A percentile compares a stretch with the other conserved stretches of the same genome.
These are phyloP conservation scores for Acanthamoeba sp. DNA, from an alignment of 208 protist species.

Conservation along the genomic window DNA sequence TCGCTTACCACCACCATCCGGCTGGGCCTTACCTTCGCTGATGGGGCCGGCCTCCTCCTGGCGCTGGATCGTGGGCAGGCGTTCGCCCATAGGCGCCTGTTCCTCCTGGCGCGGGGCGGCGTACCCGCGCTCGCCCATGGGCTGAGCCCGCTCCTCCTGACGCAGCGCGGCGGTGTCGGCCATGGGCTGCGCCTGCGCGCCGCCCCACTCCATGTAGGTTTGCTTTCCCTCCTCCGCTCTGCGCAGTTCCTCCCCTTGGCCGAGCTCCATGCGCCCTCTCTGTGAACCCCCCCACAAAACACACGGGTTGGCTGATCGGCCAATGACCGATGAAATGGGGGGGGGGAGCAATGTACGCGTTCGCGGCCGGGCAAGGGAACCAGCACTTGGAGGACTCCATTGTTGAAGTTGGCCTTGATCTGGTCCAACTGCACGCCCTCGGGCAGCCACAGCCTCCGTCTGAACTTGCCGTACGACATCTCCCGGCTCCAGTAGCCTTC, in stretches of 20 bases:
- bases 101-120: no score
- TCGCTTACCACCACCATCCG: no score
- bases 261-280: no score
- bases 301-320: no score
- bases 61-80: not conserved
- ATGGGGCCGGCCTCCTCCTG: not conserved
- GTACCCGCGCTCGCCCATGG: no score
- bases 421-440: not conserved
- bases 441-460: not conserved
- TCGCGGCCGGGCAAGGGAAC: not conserved
- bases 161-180: no score
- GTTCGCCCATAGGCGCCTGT: no score
- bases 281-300: no score
- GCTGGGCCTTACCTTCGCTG: not conserved
- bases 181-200: no score
- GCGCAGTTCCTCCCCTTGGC: no score
- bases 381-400: slow-evolving; percentile 6
- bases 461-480: not conserved
- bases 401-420: slow-evolving; percentile 15
- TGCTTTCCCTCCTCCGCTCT: not conserved
- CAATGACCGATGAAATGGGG: no score
- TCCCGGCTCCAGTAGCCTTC: not conserved
- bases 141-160: no score
- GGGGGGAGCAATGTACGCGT: not conserved
- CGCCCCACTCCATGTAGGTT: not conserved